A percentile compares a stretch with the other conserved stretches of the same genome.
Evolutionary conservation across 371 early-diverging fungal genomes (phyloP).

Genomic region (Fennellomyces sp.): DNA sequence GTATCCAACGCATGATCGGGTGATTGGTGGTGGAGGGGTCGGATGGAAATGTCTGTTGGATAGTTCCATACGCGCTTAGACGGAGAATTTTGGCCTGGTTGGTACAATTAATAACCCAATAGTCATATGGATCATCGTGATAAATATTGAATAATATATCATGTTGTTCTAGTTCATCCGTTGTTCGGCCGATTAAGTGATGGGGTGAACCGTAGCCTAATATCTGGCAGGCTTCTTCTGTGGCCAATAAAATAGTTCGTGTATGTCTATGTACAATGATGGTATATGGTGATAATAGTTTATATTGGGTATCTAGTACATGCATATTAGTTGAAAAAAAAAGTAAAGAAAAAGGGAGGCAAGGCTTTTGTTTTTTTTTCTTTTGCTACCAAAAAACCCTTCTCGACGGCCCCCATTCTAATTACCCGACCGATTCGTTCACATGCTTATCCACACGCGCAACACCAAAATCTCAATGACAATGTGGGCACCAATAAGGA

Average conservation of each 20-base stretch:
- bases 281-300: neutral
- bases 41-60: neutral
- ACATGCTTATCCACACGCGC: no score
- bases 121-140: slow-evolving; percentile 1
- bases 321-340: no score
- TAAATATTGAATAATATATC: neutral
- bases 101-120: neutral
- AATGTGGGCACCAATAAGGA: no score
- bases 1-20: neutral
- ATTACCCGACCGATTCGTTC: no score
- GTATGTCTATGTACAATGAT: neutral
- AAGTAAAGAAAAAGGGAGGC: no score
- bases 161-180: neutral
- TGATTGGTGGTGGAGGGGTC: neutral
- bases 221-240: neutral
- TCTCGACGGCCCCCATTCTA: no score
- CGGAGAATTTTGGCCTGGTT: neutral
- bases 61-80: neutral
- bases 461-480: no score
- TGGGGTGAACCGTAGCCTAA: neutral
- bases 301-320: no score
- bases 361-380: no score
- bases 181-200: neutral
- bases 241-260: neutral
- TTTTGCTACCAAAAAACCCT: no score